Base-by-base conservation (phyloP, 176 grass and related monocot species). In the Echinochloa phyllopogon region DNA sequence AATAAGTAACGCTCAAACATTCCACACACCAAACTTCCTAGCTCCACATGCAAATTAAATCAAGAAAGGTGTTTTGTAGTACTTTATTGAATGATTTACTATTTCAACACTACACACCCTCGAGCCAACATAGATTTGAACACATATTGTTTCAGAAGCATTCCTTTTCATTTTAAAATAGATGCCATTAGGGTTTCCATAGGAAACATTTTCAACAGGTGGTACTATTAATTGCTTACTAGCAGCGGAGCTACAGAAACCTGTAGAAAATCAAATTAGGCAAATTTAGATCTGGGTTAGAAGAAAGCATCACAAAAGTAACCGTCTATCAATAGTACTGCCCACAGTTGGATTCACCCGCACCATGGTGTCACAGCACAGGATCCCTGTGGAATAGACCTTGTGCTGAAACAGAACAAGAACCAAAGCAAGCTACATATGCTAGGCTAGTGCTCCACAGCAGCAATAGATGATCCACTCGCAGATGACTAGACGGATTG, bases 341-440 rank as follows among this genome's bases (percentile, higher is more conserved):
- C 15, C 65, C 5, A 57, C 18, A 69, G 21, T 10, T 68, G 37
- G 47, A 68, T 55, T 50, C 36, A 69, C 64, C 10, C 8, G 2
- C 21, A 29, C n/a, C 63, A 69, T 81, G 64, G 13, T 18, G 6
- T 16, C 72, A 38, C 79, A 69, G 44, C 42, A 78, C 49, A 52
- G 56, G 75, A 77, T 55, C 24, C 52, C 23, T 61, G 10, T 23
- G 41, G 57, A 69, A 79, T 39, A 24, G 49, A 84, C 17, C 59
- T 53, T 36, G 13, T 21, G 39, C n/a, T 47, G 50, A 27, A 65
- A 43, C 21, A 23, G 27, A 74, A 58, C 39, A 82, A 15, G 65
- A 76, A 82, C 12, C 23, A 21, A 62, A 78, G 65, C 48, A 69
- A 73, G 2, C 40, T 43, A 73, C 57, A 59, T 60, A 83, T n/a